These are phyloP conservation scores for Ilyonectria mors-panacis DNA, from an alignment of 2,329 filamentous ascomycete species.

Conservation along the genomic window DNA sequence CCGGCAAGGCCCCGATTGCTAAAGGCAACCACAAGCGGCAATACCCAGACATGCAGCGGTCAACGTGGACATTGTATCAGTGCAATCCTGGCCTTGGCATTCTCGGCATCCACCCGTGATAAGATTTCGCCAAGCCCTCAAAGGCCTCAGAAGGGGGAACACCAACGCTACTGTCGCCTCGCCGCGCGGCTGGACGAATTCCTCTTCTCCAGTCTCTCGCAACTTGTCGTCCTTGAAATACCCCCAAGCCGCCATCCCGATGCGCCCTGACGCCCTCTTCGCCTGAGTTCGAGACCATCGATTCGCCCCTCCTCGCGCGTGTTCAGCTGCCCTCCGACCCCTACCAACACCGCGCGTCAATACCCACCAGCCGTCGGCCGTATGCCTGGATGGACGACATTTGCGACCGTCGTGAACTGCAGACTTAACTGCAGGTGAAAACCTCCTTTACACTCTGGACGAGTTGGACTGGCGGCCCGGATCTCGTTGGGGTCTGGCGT, in stretches of 20 bases:
- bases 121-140: conserved; percentile 52
- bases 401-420: conserved; percentile 38
- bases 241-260: conserved; percentile 32
- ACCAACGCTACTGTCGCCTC: conserved; percentile 45
- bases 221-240: conserved; percentile 25
- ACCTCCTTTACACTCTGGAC: conserved; percentile 36
- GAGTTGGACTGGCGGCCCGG: conserved; percentile 31
- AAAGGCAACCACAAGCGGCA: conserved; percentile 23
- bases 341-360: conserved; percentile 27
- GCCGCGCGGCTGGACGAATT: conserved; percentile 39
- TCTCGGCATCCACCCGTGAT: conserved; percentile 51
- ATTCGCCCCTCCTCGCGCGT: conserved; percentile 19
- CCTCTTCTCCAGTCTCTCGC: conserved; percentile 31
- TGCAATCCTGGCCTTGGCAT: conserved; percentile 49
- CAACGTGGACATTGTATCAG: conserved; percentile 50
- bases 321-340: conserved; percentile 19
- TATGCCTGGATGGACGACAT: conserved; percentile 43
- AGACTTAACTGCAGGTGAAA: conserved; percentile 43
- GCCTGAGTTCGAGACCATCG: conserved; percentile 29
- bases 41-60: conserved; percentile 47
- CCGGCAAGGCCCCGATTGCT: conserved; percentile 30
- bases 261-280: conserved; percentile 33
- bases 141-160: conserved; percentile 50
- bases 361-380: conserved; percentile 27
- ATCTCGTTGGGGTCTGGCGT: conserved; percentile 26